Evolutionary conservation across 768 basidiomycete species (phyloP), one percentile per base, ranked within the genome.

Genomic region (Amanita phalloides): DNA sequence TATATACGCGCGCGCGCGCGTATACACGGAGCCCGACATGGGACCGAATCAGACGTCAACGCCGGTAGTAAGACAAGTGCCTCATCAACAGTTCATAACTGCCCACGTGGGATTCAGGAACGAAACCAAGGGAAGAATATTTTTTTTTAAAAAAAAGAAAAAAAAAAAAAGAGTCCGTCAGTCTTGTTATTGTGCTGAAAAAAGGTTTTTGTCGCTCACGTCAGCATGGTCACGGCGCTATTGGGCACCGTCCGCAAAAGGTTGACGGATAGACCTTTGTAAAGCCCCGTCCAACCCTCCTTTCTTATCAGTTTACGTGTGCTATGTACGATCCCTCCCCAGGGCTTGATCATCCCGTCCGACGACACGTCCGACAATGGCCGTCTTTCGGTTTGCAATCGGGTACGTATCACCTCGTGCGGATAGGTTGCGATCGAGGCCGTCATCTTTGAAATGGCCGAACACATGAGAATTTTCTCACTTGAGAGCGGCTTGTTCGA

Each of bases 401-500:
- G 81, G n/a, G 96, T 98, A n/a, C 96, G 87, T 33, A 99, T 77
- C 41, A 99, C 96, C 67, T 99, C 96, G 68, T 99, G 96, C 1
- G 96, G 96, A 65, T 99, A 99, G 32, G 96, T 98, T 35, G 86
- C 88, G 17, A 97, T 71, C 14, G 92, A 93, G 6, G 96, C 96
- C 1, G 89, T 84, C 89, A 97, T 96, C 66, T 99, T 99, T 20
- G 93, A 86, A 25, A 82, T 69, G n/a, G 89, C 90, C 14, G 91
- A 94, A 71, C 93, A 98, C 17, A 84, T 66, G 13, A 99, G 82
- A 57, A 98, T 94, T 20, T 81, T 71, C 45, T 71, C 65, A 10
- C 79, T 77, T 1, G 79, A 67, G 9, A 93, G 66, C 2, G 73
- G 78, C 42, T 64, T 63, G 14, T 72, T 66, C 14, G 75, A 68